Base-by-base conservation (phyloP, 1,139 yeast species). In the Candida gigantensis region DNA sequence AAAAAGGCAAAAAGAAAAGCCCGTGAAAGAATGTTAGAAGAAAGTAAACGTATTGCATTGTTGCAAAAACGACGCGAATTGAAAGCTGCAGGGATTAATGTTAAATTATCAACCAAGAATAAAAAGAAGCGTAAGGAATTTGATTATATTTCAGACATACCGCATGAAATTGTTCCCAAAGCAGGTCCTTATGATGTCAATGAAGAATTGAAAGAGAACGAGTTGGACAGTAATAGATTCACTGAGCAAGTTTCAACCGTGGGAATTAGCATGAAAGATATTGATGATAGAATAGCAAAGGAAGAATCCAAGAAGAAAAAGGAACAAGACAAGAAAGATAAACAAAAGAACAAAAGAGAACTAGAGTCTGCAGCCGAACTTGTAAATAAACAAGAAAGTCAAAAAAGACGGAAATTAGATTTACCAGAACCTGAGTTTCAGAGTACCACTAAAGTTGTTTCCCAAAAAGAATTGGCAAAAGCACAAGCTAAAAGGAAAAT, bases 1-100 rank as follows among this genome's bases (percentile, higher is more conserved):
- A 89, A 90, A 51, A 92, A 92, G 60, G 97, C 97, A 1, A 86
- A 89, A 44, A 65, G 98, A 42, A 87, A 90, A 55, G 88, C 85
- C 3, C 70, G 98, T 39, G 98, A 92, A 53, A 68, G 94, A 38
- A 75, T 88, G 77, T 47, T 70, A 28, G 86, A 81, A 35, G 90
- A 84, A 52, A 81, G 86, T 40, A 76, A 79, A 50, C 65, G 95
- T 28, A 69, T 88, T 14, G 88, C 96, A 0, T 63, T 83, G 40
- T 57, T 90, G 11, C 96, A 89, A 50, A 85, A 84, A 50, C 70
- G 96, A 44, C 67, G 97, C 44, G 97, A 89, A 49, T 65, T 89
- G 53, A 86, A 87, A 53, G 86, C 84, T 30, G 94, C 95, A 0
- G 97, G 97, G 2, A 75, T 87, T 16, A 80, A 76, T 33, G 71